Conservation (phyloP, 1,284 basidiomycete genomes). For the Schizopora paradoxa region DNA sequence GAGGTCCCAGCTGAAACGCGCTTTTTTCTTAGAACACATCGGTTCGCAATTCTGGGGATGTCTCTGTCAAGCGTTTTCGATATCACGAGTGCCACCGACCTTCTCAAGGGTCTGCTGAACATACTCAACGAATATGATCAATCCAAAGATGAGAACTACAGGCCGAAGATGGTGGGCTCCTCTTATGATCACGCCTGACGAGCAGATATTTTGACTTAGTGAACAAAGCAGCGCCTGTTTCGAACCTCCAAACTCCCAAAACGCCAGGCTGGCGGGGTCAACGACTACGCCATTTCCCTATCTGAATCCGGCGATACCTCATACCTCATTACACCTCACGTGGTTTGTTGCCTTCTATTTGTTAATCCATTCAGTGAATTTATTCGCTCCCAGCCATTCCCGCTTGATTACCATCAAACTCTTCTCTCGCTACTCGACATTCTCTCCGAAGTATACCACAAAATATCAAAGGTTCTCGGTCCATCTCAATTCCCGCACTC, state of each 20-base stretch:
- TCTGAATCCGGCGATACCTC: conserved; percentile 59
- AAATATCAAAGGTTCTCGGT: conserved; percentile 73
- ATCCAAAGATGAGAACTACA: conserved; percentile 75
- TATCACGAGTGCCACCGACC: conserved; percentile 70
- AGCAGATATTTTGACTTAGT: conserved; percentile 11
- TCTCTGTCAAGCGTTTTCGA: conserved; percentile 78
- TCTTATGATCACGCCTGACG: no score
- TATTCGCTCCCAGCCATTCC: conserved; percentile 60
- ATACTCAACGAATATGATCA: conserved; percentile 75
- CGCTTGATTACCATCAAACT: conserved; percentile 82
- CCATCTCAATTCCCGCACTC: conserved; percentile 65
- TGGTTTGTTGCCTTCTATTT: conserved; percentile 40
- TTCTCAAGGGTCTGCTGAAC: conserved; percentile 66
- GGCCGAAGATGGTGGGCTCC: conserved; percentile 63
- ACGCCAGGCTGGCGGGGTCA: conserved; percentile 45
- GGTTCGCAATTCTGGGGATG: conserved; percentile 79
- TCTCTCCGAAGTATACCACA: conserved; percentile 81
- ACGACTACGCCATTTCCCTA: conserved; percentile 57
- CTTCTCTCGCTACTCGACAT: conserved; percentile 82
- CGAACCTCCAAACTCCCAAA: conserved; percentile 45
- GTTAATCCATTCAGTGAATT: not conserved
- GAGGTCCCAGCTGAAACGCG: conserved; percentile 11
- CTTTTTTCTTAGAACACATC: conserved; percentile 51
- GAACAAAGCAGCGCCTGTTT: conserved; percentile 48
- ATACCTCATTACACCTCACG: conserved; percentile 71